phyloP scores from a whole-genome alignment of 306 rosid genomes.

The Acacia confusa region DNA sequence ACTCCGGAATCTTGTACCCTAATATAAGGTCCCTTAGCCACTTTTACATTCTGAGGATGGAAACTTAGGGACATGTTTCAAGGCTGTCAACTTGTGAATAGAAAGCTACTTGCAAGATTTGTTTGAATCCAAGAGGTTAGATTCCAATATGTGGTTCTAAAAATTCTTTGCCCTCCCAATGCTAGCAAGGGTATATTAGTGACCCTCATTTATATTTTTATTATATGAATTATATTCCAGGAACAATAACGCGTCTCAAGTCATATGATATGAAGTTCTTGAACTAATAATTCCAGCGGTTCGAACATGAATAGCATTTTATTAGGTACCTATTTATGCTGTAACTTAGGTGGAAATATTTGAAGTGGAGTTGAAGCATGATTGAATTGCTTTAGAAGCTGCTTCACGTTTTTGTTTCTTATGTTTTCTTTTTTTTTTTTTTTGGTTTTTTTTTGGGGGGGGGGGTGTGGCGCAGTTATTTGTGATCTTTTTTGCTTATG shows the following conservation, averaged over 20 bases:
- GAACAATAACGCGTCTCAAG: not conserved
- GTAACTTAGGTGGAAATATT: not conserved
- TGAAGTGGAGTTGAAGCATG: not conserved
- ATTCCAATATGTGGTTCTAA: too few relatives aligned
- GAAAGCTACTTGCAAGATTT: too few relatives aligned
- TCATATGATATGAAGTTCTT: not conserved
- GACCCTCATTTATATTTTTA: too few relatives aligned
- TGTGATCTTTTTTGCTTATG: not conserved
- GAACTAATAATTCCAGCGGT: not conserved
- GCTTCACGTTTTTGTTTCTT: not conserved
- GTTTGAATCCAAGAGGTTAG: too few relatives aligned
- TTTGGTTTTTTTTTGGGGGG: too few relatives aligned
- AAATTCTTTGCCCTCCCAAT: too few relatives aligned
- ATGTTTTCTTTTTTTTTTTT: too few relatives aligned
- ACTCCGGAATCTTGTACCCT: not conserved
- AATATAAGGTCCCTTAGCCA: not conserved
- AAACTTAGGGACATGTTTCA: too few relatives aligned
- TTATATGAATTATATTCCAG: too few relatives aligned
- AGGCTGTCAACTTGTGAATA: too few relatives aligned
- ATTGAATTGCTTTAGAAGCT: not conserved
- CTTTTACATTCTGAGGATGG: not conserved
- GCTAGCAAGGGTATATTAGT: too few relatives aligned
- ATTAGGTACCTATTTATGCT: slow-evolving; percentile 10
- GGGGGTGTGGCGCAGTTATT: too few relatives aligned
- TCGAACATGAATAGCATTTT: not conserved